These are phyloP conservation scores for Tylopilus felleus DNA, from an alignment of 768 basidiomycete genomes.

Conservation along the genomic window DNA sequence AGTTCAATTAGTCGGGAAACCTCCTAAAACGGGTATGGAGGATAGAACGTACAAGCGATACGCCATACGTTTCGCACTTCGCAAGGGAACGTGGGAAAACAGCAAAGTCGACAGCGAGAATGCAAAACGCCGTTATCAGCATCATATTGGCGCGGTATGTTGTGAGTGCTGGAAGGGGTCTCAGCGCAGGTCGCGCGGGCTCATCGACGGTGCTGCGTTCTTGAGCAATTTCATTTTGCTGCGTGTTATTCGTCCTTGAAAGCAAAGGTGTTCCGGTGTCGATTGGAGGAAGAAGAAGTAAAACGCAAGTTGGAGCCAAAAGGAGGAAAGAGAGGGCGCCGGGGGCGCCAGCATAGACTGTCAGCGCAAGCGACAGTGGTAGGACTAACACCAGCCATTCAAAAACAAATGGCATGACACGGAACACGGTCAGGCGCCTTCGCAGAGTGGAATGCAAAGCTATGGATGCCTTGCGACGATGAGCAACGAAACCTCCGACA, in stretches of 20 bases:
- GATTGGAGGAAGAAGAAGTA: slow-evolving; percentile 43
- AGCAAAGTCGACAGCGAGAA: slow-evolving; percentile 94
- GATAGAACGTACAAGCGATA: slow-evolving; percentile 69
- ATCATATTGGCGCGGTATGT: slow-evolving; percentile 94
- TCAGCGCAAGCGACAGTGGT: slow-evolving; percentile 82
- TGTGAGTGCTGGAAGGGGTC: slow-evolving; percentile 73
- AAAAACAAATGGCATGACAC: slow-evolving; percentile 36
- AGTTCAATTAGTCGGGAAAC: slow-evolving; percentile 1
- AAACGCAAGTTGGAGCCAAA: slow-evolving; percentile 40
- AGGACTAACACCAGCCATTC: slow-evolving; percentile 68
- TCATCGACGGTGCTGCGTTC: background rate
- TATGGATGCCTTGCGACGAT: slow-evolving; percentile 58
- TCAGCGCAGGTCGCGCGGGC: slow-evolving; percentile 6
- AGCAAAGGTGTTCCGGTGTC: slow-evolving; percentile 51
- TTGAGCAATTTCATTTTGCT: background rate
- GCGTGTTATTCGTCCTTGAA: slow-evolving; percentile 31
- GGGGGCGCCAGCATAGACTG: slow-evolving; percentile 63
- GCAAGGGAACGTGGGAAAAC: slow-evolving; percentile 85
- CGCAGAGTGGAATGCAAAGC: slow-evolving; percentile 60
- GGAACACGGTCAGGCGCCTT: slow-evolving; percentile 44
- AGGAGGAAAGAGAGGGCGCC: slow-evolving; percentile 48
- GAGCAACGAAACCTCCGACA: slow-evolving; percentile 10
- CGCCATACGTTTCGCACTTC: slow-evolving; percentile 93
- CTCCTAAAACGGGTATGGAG: background rate
- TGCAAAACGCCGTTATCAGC: slow-evolving; percentile 84